These are phyloP conservation scores for Babesia ovis DNA, from an alignment of 169 alveolate genomes.

Conservation along the genomic window DNA sequence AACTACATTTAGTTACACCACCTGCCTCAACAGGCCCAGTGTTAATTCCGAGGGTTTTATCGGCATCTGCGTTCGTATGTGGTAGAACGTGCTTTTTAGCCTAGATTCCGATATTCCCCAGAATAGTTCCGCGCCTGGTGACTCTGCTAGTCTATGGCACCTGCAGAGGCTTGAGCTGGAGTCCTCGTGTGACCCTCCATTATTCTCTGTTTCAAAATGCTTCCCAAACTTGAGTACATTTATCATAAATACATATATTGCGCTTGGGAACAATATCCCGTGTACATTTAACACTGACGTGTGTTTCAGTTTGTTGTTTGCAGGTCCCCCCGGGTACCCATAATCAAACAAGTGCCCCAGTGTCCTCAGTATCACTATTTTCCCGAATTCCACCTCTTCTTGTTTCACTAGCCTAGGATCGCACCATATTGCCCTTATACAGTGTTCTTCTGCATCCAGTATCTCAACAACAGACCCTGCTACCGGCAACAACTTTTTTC, in stretches of 20 bases:
- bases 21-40: neutral
- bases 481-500: constrained; percentile 16
- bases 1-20: too few species aligned
- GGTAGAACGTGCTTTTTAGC: constrained; percentile 32
- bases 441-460: constrained; percentile 67
- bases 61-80: constrained; percentile 47
- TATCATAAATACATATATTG: constrained; percentile 43
- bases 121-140: constrained; percentile 53
- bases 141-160: constrained; percentile 43
- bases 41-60: constrained; percentile 40
- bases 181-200: constrained; percentile 73
- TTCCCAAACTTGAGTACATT: constrained; percentile 66
- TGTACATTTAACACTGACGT: constrained; percentile 54
- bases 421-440: constrained; percentile 61
- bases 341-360: constrained; percentile 65
- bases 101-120: constrained; percentile 74
- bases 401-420: constrained; percentile 62
- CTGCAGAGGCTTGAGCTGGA: constrained; percentile 61
- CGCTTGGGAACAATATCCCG: constrained; percentile 60
- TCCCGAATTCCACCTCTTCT: constrained; percentile 49
- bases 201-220: constrained; percentile 60
- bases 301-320: constrained; percentile 58
- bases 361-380: constrained; percentile 35
- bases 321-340: constrained; percentile 54
- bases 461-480: constrained; percentile 66